Percentiles rank a stretch among this genome's conserved stretches.
Evolutionary conservation across 2,329 filamentous ascomycete genomes (phyloP).

Genomic region (Cladosporium phlei): DNA sequence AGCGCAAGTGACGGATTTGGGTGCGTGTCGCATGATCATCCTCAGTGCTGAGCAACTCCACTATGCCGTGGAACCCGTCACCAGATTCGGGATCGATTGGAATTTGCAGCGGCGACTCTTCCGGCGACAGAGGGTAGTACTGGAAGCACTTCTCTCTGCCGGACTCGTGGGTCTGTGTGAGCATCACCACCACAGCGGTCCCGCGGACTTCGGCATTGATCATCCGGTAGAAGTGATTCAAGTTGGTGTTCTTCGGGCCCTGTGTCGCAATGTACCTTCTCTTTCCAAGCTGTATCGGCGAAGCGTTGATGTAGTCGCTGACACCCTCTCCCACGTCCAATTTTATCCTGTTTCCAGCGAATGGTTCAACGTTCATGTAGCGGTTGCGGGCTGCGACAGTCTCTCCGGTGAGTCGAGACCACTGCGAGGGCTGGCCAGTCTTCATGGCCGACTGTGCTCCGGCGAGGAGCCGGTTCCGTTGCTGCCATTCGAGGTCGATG

Average conservation of each 20-base stretch:
- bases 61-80: constrained; percentile 58
- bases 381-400: constrained; percentile 66
- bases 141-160: constrained; percentile 78
- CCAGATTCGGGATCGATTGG: constrained; percentile 21
- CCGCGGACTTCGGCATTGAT: constrained; percentile 57
- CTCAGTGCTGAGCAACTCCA: constrained; percentile 56
- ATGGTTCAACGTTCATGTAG: constrained; percentile 86
- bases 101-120: constrained; percentile 27
- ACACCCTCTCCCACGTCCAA: constrained; percentile 68
- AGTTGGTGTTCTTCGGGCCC: constrained; percentile 73
- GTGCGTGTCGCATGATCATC: constrained; percentile 55
- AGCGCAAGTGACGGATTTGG: constrained; percentile 68
- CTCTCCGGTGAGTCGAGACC: constrained; percentile 54
- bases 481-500: constrained; percentile 56
- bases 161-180: constrained; percentile 81
- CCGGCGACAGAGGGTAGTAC: constrained; percentile 58
- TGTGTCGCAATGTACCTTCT: constrained; percentile 79
- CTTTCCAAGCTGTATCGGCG: constrained; percentile 41
- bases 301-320: constrained; percentile 51
- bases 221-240: constrained; percentile 93
- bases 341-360: constrained; percentile 77
- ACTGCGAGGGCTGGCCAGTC: constrained; percentile 48
- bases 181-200: constrained; percentile 79
- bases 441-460: constrained; percentile 33
- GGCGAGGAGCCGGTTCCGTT: constrained; percentile 51